Percentiles rank a stretch among this genome's conserved stretches.
Conservation (phyloP, 805 yeast genomes). For the Torulaspora indica region DNA sequence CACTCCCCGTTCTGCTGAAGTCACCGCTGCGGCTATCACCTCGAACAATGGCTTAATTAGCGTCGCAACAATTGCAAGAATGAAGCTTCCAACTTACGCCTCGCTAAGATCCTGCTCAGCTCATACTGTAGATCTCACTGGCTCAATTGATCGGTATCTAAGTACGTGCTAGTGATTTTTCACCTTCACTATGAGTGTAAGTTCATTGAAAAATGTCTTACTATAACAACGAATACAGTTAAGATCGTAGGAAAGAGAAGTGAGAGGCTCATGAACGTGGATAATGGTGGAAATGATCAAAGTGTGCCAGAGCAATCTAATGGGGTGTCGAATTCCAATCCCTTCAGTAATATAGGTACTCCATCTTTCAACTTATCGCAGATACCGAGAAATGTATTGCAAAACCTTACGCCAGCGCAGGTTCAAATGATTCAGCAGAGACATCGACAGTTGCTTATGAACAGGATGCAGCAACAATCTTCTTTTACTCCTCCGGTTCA, state of each 20-base stretch:
- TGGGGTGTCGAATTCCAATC: conserved; percentile 15
- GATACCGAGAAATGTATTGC: conserved; percentile 33
- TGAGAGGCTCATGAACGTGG: conserved; percentile 6
- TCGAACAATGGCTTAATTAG: too few species aligned
- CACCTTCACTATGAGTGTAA: neutral
- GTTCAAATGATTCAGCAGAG: conserved; percentile 35
- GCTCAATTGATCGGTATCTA: too few species aligned
- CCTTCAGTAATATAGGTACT: conserved; percentile 34
- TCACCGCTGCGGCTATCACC: too few species aligned
- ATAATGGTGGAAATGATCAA: conserved; percentile 7
- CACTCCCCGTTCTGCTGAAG: too few species aligned
- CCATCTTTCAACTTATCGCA: conserved; percentile 34
- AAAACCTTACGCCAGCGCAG: conserved; percentile 32
- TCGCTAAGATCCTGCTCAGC: neutral
- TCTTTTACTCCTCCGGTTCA: conserved; percentile 12
- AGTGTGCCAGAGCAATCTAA: neutral
- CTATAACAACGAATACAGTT: neutral
- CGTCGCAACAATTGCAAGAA: too few species aligned
- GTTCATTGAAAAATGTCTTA: neutral
- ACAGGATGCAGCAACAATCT: conserved; percentile 27
- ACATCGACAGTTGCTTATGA: conserved; percentile 33
- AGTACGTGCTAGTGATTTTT: neutral
- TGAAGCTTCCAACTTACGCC: neutral
- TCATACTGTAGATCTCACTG: too few species aligned
- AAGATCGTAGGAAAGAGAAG: neutral